Evolutionary conservation across 225 moss, liverwort and hornwort species (phyloP), one percentile per base, ranked within the genome.

Genomic region (Neckera pumila): DNA sequence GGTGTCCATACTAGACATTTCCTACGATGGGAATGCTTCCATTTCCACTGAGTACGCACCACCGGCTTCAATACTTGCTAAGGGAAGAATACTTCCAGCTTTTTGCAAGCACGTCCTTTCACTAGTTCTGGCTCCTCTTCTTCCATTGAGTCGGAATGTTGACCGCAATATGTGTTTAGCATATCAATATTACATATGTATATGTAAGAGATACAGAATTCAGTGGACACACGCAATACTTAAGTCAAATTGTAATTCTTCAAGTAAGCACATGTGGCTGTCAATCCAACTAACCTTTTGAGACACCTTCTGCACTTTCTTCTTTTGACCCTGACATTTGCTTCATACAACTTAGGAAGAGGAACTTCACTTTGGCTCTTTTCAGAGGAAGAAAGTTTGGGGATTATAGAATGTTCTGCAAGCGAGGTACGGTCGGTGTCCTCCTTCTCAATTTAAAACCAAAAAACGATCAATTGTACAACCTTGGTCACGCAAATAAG

Each of bases 291-390:
- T 26, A 17, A 78, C 78, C 57, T 57, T 17, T n/a, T 17, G 17
- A n/a, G 85, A 87, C 27, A 53, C 21, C 86, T 86, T 81, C 69
- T 89, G 76, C 31, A 80, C 83, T 53, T 90, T 92, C 82, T 90
- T 89, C 81, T 83, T 83, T 90, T 13, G 82, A 81, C 62, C 89
- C 78, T 21, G 89, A 63, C 9, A 83, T 86, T 51, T 47, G 36
- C 58, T 83, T 85, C 92, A 86, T 83, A 11, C n/a, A n/a, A n/a
- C n/a, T n/a, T 82, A 82, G n/a, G 89, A 86, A 42, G n/a, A 26
- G 76, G 19, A 67, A 76, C 51, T 60, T 80, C 40, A 80, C 42
- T 80, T 57, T 45, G 36, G 47, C 70, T 28, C 61, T 40, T 82
- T n/a, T 26, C 38, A 58, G 40, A 58, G 40, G 2, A 2, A 18